A percentile compares a stretch with the other conserved stretches of the same genome.
These are phyloP conservation scores for Mucor saturninus DNA, from an alignment of 371 early-diverging fungal species.

Conservation along the genomic window DNA sequence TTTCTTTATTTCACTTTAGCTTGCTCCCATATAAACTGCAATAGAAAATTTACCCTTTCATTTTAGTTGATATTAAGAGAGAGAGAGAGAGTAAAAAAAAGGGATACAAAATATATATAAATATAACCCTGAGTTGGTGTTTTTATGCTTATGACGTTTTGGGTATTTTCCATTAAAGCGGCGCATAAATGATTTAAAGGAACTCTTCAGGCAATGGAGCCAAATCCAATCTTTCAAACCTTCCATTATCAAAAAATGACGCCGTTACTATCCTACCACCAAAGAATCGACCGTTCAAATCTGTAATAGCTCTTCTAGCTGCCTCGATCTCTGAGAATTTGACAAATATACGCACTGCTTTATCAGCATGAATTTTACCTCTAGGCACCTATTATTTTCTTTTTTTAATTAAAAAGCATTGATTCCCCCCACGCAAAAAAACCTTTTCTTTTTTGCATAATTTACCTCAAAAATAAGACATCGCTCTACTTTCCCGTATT, in stretches of 20 bases:
- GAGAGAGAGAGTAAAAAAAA: not conserved
- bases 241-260: slow-evolving; percentile 54
- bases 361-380: slow-evolving; percentile 60
- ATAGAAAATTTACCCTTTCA: slow-evolving; percentile 1
- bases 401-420: too few species aligned
- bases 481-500: slow-evolving; percentile 73
- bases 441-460: too few species aligned
- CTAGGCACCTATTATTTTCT: slow-evolving; percentile 37
- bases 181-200: not conserved
- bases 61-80: not conserved
- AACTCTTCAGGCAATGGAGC: slow-evolving; percentile 57
- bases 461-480: slow-evolving; percentile 72
- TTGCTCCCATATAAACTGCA: not conserved
- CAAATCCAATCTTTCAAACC: slow-evolving; percentile 63
- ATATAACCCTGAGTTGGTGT: not conserved
- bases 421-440: too few species aligned
- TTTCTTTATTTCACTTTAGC: not conserved
- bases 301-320: slow-evolving; percentile 62
- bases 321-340: slow-evolving; percentile 58
- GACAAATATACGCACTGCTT: slow-evolving; percentile 75
- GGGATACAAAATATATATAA: not conserved
- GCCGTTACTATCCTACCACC: slow-evolving; percentile 74
- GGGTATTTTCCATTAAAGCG: slow-evolving; percentile 13
- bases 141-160: not conserved
- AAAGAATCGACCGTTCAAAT: slow-evolving; percentile 78